These are phyloP conservation scores for Hypomyces rosellus DNA, from an alignment of 2,329 filamentous ascomycete species.

Conservation along the genomic window DNA sequence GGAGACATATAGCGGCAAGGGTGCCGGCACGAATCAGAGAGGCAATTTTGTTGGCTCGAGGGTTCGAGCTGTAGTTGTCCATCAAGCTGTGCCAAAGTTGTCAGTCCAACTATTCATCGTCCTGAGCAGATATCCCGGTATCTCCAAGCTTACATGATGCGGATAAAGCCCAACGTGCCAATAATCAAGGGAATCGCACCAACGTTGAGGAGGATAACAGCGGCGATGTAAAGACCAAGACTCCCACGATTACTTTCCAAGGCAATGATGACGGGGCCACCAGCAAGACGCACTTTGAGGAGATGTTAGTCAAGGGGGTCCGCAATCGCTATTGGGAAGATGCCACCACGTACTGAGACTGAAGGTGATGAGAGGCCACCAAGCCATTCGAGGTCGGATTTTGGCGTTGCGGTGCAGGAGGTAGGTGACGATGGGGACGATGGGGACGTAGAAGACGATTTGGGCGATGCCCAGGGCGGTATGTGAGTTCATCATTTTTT, in stretches of 20 bases:
- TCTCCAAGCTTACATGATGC: constrained; percentile 19
- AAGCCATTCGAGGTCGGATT: constrained; percentile 22
- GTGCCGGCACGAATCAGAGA: constrained; percentile 14
- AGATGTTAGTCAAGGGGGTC: neutral
- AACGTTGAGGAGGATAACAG: constrained; percentile 23
- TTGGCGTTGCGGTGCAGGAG: constrained; percentile 21
- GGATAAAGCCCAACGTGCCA: constrained; percentile 19
- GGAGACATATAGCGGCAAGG: constrained; percentile 14
- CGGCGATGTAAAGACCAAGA: constrained; percentile 20
- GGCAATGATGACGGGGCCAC: constrained; percentile 22
- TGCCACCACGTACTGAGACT: constrained; percentile 15
- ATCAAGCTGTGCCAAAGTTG: constrained; percentile 11
- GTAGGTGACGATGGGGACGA: constrained; percentile 18
- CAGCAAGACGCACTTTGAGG: constrained; percentile 21
- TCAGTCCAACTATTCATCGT: too few relatives aligned
- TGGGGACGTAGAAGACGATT: constrained; percentile 21
- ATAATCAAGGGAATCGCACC: constrained; percentile 23
- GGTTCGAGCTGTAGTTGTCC: constrained; percentile 18
- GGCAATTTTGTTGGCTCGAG: constrained; percentile 14
- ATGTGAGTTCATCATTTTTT: constrained; percentile 17
- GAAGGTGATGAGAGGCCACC: constrained; percentile 22
- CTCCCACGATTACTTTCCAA: constrained; percentile 14
- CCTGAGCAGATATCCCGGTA: neutral
- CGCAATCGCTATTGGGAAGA: neutral
- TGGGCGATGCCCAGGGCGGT: constrained; percentile 20